Percentiles rank a stretch among this genome's conserved stretches.
These are phyloP conservation scores for Leptodontidium sp. DNA, from an alignment of 2,329 filamentous ascomycete species.

Conservation along the genomic window DNA sequence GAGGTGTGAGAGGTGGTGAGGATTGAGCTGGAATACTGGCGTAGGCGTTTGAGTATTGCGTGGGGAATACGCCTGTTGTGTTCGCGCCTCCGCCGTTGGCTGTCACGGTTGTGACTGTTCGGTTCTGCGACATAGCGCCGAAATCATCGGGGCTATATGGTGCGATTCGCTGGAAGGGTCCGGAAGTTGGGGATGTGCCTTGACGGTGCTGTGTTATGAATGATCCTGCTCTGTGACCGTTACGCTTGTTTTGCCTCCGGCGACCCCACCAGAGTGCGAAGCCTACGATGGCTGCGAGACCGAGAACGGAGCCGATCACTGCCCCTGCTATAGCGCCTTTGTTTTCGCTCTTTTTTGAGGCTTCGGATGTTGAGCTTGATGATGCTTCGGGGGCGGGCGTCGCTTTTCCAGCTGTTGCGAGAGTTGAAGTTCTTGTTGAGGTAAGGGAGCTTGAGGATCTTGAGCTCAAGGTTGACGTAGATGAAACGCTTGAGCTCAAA, in stretches of 20 bases:
- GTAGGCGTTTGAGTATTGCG: neutral
- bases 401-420: conserved; percentile 18
- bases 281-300: conserved; percentile 32
- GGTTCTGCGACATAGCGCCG: neutral
- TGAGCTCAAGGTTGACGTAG: neutral
- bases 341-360: conserved; percentile 24
- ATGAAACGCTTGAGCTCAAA: conserved; percentile 3
- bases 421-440: conserved; percentile 13
- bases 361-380: conserved; percentile 13
- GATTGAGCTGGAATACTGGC: neutral
- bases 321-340: conserved; percentile 38
- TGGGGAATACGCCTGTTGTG: neutral
- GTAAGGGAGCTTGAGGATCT: conserved; percentile 10
- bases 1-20: neutral
- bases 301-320: conserved; percentile 36
- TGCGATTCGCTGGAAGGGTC: conserved; percentile 26
- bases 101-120: neutral
- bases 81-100: neutral
- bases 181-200: conserved; percentile 22
- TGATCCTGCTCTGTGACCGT: conserved; percentile 24
- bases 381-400: conserved; percentile 17
- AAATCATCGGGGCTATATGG: conserved; percentile 20
- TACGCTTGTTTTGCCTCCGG: conserved; percentile 27
- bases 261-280: conserved; percentile 34
- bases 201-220: conserved; percentile 29